Base-by-base conservation (phyloP, 306 rosid species). In the Vigna angularis region DNA sequence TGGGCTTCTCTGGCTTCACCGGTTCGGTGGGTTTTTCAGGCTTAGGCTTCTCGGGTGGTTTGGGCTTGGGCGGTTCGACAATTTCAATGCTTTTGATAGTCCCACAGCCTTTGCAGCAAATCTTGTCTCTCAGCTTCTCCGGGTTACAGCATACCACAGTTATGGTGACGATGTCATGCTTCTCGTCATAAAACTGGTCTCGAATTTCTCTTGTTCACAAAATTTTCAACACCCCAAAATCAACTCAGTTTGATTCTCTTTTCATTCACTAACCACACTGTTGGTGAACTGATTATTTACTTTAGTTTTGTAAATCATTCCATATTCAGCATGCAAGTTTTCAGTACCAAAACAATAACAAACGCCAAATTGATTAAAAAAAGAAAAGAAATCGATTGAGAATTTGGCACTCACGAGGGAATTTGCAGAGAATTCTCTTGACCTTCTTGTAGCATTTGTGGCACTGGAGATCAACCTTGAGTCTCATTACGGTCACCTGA, bases 131-230 rank as follows among this genome's bases (percentile, higher is more conserved):
- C 1, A 94, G 28, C 84, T 82, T 94, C 67, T 92, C 97, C 0
- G 97, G 98, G 57, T n/a, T 73, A 48, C 97, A 92, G 51, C 97
- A 94, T 1, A 89, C 91, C 42, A 94, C 98, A 69, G 64, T 86
- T 87, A 92, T 87, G 1, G 74, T 56, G 44, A 94, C 97, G 0
- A 36, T n/a, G 82, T 88, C 84, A 3, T 87, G 26, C 89, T 92
- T 89, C 82, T 90, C 92, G 18, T 92, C 89, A 74, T 82, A 94
- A 22, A 42, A 64, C 84, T 92, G 92, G 87, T 94, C 95, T 87
- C 82, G 95, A 79, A 94, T 92, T 88, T 94, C 97, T 94, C 70
- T 83, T 79, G 90, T 89, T 82, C 88, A 71, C 12, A 89, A 86
- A 50, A 85, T 62, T 7, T 69, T 59, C 58, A 79, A 55, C 74